Evolutionary conservation across 2,329 filamentous ascomycete species (phyloP).

Genomic region (Fusarium newnesense): DNA sequence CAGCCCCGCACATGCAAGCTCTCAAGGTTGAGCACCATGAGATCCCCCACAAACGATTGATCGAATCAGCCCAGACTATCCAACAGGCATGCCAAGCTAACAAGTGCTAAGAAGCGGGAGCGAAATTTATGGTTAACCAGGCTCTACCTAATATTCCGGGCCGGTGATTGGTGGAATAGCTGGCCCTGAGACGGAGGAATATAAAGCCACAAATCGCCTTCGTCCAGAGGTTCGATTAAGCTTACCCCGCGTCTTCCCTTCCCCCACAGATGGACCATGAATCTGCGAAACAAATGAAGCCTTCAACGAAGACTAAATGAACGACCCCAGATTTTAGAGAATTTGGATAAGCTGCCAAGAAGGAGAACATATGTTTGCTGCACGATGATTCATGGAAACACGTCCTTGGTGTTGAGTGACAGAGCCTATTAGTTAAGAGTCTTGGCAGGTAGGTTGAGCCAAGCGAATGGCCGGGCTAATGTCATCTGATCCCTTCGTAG

Average conservation of each 20-base stretch:
- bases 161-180: background rate
- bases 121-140: background rate
- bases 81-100: fast-evolving
- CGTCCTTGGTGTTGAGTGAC: background rate
- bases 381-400: background rate
- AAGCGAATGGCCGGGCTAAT: background rate
- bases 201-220: background rate
- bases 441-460: background rate
- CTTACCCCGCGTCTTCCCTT: background rate
- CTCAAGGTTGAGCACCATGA: fast-evolving
- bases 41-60: background rate
- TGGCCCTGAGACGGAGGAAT: background rate
- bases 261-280: background rate
- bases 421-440: background rate
- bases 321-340: background rate
- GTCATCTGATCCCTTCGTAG: background rate
- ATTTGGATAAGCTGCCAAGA: background rate
- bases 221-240: background rate
- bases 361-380: background rate
- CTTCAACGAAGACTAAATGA: background rate
- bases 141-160: too few species aligned
- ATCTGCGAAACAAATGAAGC: background rate
- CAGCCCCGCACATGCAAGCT: background rate
- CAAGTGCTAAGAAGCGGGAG: fast-evolving
- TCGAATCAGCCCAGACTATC: fast-evolving